Evolutionary conservation across 306 rosid genomes (phyloP).

Genomic region (Sesbania bispinosa): DNA sequence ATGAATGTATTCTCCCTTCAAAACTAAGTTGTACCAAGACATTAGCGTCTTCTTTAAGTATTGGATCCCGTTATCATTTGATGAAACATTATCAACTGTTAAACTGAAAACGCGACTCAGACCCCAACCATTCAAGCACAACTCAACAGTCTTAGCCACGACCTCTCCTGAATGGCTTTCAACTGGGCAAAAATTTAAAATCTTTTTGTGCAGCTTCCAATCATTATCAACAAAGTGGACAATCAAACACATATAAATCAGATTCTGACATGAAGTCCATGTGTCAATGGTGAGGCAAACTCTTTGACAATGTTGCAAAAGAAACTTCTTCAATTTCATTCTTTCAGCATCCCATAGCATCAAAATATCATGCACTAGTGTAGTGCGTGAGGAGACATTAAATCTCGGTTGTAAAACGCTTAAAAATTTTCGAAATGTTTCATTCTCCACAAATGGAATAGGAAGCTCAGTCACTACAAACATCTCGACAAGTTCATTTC

Average conservation of each 20-base stretch:
- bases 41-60: background rate
- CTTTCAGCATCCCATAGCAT: background rate
- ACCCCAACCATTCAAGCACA: background rate
- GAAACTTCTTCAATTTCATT: background rate
- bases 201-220: background rate
- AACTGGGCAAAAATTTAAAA: background rate
- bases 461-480: background rate
- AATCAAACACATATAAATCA: background rate
- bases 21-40: background rate
- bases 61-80: background rate
- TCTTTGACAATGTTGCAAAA: background rate
- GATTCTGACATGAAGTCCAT: background rate
- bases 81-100: background rate
- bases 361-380: background rate
- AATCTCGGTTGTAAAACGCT: background rate
- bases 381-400: background rate
- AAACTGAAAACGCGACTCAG: background rate
- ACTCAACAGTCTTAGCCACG: background rate
- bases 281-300: constrained; percentile 7
- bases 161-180: background rate
- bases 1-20: constrained; percentile 11
- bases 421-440: background rate
- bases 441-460: background rate
- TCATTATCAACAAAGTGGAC: background rate
- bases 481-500: background rate